Base-by-base conservation (phyloP, 129 eudicot species). In the Erigeron canadensis region DNA sequence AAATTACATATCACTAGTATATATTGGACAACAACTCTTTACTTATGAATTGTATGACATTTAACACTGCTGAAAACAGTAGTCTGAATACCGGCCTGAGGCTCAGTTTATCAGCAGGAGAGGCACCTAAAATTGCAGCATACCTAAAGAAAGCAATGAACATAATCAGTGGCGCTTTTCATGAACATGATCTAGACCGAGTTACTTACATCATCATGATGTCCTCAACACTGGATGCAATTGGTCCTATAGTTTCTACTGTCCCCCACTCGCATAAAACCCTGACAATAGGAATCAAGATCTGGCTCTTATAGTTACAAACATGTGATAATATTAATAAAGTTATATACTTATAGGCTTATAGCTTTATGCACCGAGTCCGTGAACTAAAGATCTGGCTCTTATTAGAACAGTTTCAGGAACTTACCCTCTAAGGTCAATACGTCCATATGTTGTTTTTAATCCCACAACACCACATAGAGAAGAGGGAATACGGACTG, bases 381-480 rank as follows among this genome's bases (percentile, higher is more conserved):
- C n/a, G n/a, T n/a, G n/a, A n/a, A n/a, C n/a, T n/a, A n/a, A 63
- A 16, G 5, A 42, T 42, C 34, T 28, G 34, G 34, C 3, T 1
- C 34, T 1, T 28, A 28, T 28, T n/a, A 15, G 5, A 42, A 48
- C 62, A 19, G 8, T 22, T 58, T 21, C 13, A 72, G 47, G 53
- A 58, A 43, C 85, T 70, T 76, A 87, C 98, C 98, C 95, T 83
- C 41, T 56, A 82, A 85, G 74, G 66, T 83, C 86, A 10, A 86
- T 89, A 55, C 96, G 84, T 62, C 94, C 89, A 74, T 77, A 89
- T 63, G 98, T 92, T 77, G 98, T 76, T 77, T 92, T 92, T 74
- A 92, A 71, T 79, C 98, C 98, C 70, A 92, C 98, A 10, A 89
- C 88, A 66, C 98, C 95, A 75, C 98, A 89, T 69, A 92, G 95